Base-by-base conservation (phyloP, 2,329 filamentous ascomycete species). In the Colletotrichum camelliae region DNA sequence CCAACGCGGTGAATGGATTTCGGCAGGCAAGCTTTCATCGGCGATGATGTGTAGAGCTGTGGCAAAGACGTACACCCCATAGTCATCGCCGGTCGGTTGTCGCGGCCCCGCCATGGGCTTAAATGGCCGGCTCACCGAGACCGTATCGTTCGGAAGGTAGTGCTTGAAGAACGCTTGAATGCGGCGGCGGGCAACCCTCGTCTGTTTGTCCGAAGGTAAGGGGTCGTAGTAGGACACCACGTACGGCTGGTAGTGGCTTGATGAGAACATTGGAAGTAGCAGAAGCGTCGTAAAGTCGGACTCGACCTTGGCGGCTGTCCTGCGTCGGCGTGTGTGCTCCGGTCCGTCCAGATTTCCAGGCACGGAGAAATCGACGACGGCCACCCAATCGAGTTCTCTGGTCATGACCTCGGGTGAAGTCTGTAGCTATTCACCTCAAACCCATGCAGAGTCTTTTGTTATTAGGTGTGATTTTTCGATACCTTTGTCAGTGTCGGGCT, bases 191-290 rank as follows among this genome's bases (percentile, higher is more conserved):
- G 55, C 55, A 31, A 58, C n/a, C 55, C 4, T 31, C 12, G 55
- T 58, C 18, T 58, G 3, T 1, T n/a, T 10, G 3, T 16, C 27
- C 6, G 15, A 1, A 1, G 24, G 55, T 1, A 31, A 0, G 0
- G 55, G 31, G 1, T 58, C 55, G 24, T 58, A 29, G 0, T 27
- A 5, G 1, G 55, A 58, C 2, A 27, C 55, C 21, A 16, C 27
- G 15, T 27, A 58, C 2, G 55, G 55, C 8, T n/a, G n/a, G n/a
- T n/a, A n/a, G n/a, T n/a, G n/a, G n/a, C n/a, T n/a, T n/a, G n/a
- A n/a, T n/a, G n/a, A n/a, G n/a, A n/a, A n/a, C n/a, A n/a, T n/a
- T n/a, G n/a, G n/a, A n/a, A n/a, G n/a, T n/a, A n/a, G n/a, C n/a
- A n/a, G n/a, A n/a, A n/a, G n/a, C n/a, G n/a, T n/a, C n/a, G n/a